These are phyloP conservation scores for Apiotrichum porosum DNA, from an alignment of 1,284 basidiomycete genomes.

Conservation along the genomic window DNA sequence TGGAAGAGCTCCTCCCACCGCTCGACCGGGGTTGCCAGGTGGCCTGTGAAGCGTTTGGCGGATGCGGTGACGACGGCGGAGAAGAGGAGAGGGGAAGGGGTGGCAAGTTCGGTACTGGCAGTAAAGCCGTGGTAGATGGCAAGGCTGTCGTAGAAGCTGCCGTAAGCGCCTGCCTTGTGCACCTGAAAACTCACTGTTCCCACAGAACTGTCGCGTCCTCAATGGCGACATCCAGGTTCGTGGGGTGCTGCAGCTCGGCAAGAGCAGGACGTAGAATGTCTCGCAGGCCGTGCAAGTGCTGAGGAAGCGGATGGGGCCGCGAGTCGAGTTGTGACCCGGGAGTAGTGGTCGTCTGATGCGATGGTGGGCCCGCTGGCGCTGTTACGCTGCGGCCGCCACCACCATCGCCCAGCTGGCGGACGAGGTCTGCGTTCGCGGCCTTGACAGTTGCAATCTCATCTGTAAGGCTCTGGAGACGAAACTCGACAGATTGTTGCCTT, in stretches of 20 bases:
- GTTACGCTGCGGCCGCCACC: neutral
- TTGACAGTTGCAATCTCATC: slow-evolving; percentile 11
- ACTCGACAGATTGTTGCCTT: slow-evolving; percentile 18
- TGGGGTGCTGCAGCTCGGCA: slow-evolving; percentile 7
- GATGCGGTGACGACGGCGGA: slow-evolving; percentile 15
- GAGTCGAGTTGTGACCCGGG: too few relatives aligned
- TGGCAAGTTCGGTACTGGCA: slow-evolving; percentile 10
- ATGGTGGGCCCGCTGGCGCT: too few relatives aligned
- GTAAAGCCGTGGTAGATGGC: slow-evolving; percentile 23
- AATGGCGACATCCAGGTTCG: slow-evolving; percentile 11
- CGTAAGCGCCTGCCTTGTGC: too few relatives aligned
- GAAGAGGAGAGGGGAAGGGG: slow-evolving; percentile 18
- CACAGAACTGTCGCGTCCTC: slow-evolving; percentile 17
- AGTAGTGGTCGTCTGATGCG: neutral
- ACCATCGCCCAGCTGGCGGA: neutral
- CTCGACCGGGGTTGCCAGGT: slow-evolving; percentile 5
- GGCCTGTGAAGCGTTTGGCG: slow-evolving; percentile 7
- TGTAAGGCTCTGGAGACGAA: slow-evolving; percentile 4
- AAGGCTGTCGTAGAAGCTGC: slow-evolving; percentile 18
- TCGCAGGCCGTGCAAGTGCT: slow-evolving; percentile 5
- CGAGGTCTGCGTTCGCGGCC: slow-evolving; percentile 10
- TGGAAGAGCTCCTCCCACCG: slow-evolving; percentile 19
- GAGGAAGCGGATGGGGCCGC: slow-evolving; percentile 5
- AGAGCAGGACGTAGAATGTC: slow-evolving; percentile 9
- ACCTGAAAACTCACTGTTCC: slow-evolving; percentile 15